Evolutionary conservation across 1,139 yeast species (phyloP).

Genomic region (Hyphopichia fennica): DNA sequence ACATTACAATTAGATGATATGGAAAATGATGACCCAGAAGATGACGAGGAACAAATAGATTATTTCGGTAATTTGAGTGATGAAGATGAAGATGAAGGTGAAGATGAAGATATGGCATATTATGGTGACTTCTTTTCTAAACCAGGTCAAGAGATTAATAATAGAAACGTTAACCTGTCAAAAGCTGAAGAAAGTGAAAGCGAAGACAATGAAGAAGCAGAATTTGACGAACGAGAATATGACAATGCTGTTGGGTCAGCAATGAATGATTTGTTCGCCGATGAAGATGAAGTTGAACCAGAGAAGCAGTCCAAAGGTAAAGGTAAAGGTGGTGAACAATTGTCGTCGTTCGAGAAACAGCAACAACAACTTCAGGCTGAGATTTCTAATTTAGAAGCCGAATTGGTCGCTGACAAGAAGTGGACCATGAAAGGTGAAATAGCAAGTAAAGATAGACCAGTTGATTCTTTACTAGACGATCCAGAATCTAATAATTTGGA

Average conservation of each 20-base stretch:
- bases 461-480: conserved; percentile 65
- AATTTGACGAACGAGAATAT: conserved; percentile 42
- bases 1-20: conserved; percentile 68
- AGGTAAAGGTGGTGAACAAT: conserved; percentile 23
- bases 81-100: conserved; percentile 56
- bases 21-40: conserved; percentile 44
- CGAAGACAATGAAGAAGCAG: conserved; percentile 37
- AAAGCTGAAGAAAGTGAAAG: conserved; percentile 23
- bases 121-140: conserved; percentile 75
- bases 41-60: conserved; percentile 59
- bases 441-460: conserved; percentile 75
- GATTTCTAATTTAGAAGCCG: conserved; percentile 77
- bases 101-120: conserved; percentile 62
- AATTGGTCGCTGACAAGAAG: conserved; percentile 83
- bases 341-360: conserved; percentile 83
- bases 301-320: neutral
- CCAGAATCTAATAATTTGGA: conserved; percentile 37
- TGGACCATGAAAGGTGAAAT: conserved; percentile 97
- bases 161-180: conserved; percentile 5
- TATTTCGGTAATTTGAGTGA: conserved; percentile 57
- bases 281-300: conserved; percentile 36
- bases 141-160: conserved; percentile 29
- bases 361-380: conserved; percentile 75
- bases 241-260: conserved; percentile 58
- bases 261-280: conserved; percentile 62